Evolutionary conservation across 2,329 filamentous ascomycete species (phyloP), one percentile per base, ranked within the genome.

Genomic region (Penicillium sp.): DNA sequence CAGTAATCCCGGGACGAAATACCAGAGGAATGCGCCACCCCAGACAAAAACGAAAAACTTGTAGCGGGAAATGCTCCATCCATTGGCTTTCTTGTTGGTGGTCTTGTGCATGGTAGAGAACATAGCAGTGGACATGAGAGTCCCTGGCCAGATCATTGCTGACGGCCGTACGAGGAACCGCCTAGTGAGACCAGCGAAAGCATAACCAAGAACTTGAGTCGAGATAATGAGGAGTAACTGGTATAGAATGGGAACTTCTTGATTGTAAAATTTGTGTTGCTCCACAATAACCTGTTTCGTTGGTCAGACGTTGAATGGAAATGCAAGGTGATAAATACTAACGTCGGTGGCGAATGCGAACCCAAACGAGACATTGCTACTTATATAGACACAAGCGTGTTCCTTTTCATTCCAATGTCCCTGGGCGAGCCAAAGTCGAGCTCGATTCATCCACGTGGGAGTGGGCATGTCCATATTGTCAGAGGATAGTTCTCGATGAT

Each of bases 71-170:
- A 93, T 83, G 28, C 66, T 81, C 87, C 87, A 93, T 22, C 86
- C 85, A 60, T 86, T 81, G 13, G 85, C 86, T 23, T 79, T 75
- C 51, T 82, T 84, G 61, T 92, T 93, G 56, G 89, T 82, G 44
- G 87, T 80, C 54, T 83, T 88, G 63, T 94, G 87, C 33, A 94
- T 72, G 0, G 85, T 90, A 3, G 80, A 82, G 54, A 94, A 92
- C 84, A 94, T 89, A 53, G 86, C 82, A 0, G 85, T 86, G 13
- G 86, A 90, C 74, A 90, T 88, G 33, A 94, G 70, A 0, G 87
- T 93, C 14, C 84, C 83, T 1, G 87, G 87, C 87, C 87, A 94
- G 32, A 94, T 87, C 84, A 94, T 93, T 42, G 85, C 85, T 45
- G 84, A 85, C 0, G 87, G 87, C 16, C 85, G 79, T 17, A 94